A percentile compares a stretch with the other conserved stretches of the same genome.
These are phyloP conservation scores for Ustilago trichophora DNA, from an alignment of 1,284 basidiomycete genomes.

Conservation along the genomic window DNA sequence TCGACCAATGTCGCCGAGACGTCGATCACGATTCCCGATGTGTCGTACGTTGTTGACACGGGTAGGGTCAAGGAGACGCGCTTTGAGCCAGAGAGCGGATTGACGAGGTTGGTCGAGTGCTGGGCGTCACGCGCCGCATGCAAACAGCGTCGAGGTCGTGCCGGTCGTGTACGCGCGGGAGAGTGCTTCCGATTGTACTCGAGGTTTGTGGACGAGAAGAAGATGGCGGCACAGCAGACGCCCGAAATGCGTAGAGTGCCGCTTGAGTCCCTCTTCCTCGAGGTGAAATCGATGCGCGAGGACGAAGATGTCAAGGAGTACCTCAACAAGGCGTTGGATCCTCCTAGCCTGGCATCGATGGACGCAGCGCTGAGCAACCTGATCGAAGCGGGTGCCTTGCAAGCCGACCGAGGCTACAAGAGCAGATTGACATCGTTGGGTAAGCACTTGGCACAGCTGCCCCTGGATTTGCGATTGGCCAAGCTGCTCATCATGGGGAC, in stretches of 20 bases:
- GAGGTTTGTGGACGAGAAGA: slow-evolving; percentile 74
- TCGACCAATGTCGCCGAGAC: slow-evolving; percentile 93
- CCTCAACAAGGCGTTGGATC: slow-evolving; percentile 80
- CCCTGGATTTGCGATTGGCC: slow-evolving; percentile 85
- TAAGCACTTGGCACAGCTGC: slow-evolving; percentile 80
- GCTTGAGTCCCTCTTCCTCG: slow-evolving; percentile 81
- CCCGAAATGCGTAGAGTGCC: slow-evolving; percentile 92
- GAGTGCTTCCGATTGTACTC: slow-evolving; percentile 75
- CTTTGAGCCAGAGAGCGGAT: slow-evolving; percentile 79
- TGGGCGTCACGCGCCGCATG: slow-evolving; percentile 84
- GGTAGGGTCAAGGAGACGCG: slow-evolving; percentile 90
- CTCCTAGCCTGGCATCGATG: slow-evolving; percentile 80
- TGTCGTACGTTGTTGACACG: slow-evolving; percentile 71
- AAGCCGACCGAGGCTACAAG: slow-evolving; percentile 70
- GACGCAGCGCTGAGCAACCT: slow-evolving; percentile 80
- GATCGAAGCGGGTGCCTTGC: slow-evolving; percentile 81
- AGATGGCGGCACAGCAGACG: slow-evolving; percentile 75
- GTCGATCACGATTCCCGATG: slow-evolving; percentile 81
- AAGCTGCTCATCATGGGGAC: slow-evolving; percentile 72
- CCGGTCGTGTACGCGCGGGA: slow-evolving; percentile 76
- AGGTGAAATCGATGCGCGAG: slow-evolving; percentile 83
- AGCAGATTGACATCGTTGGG: slow-evolving; percentile 81
- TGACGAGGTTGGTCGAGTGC: slow-evolving; percentile 80
- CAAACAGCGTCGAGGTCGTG: slow-evolving; percentile 84
- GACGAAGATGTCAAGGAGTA: slow-evolving; percentile 80